Evolutionary conservation across 352 stramenopile genomes (phyloP).

Genomic region (Proteromonas lacertae): DNA sequence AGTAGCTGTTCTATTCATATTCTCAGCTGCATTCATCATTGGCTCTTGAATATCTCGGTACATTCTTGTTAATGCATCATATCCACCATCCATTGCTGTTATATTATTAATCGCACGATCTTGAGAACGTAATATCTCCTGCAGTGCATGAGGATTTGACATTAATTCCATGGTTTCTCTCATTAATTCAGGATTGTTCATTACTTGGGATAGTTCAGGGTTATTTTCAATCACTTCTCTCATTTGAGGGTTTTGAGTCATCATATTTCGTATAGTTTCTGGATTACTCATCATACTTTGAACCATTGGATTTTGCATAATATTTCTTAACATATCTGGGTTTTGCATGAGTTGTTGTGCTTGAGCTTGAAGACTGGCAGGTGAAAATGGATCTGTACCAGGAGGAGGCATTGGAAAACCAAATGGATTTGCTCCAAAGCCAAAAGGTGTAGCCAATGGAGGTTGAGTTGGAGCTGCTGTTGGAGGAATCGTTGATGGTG

Average conservation of each 20-base stretch:
- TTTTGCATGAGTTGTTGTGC: slow-evolving; percentile 17
- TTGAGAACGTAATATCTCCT: slow-evolving; percentile 79
- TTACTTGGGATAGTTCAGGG: slow-evolving; percentile 64
- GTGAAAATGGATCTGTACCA: not conserved
- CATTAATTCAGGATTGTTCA: slow-evolving; percentile 63
- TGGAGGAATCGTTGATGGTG: not conserved
- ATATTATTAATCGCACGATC: slow-evolving; percentile 82
- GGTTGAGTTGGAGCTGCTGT: not conserved
- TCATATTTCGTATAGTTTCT: slow-evolving; percentile 60
- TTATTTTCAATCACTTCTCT: slow-evolving; percentile 59
- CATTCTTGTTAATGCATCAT: slow-evolving; percentile 69
- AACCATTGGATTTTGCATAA: slow-evolving; percentile 52
- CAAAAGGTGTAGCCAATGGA: not conserved
- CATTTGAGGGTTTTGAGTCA: slow-evolving; percentile 53
- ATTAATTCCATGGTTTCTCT: slow-evolving; percentile 77
- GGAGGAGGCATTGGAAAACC: not conserved
- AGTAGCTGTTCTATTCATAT: not conserved
- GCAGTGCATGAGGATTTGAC: slow-evolving; percentile 66
- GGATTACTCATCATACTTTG: slow-evolving; percentile 69
- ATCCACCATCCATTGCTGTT: slow-evolving; percentile 78
- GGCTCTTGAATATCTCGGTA: slow-evolving; percentile 64
- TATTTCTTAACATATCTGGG: slow-evolving; percentile 37
- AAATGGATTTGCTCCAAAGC: not conserved
- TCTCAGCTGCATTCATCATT: slow-evolving; percentile 48
- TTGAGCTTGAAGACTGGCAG: too few species aligned